Evolutionary conservation across 2,329 filamentous ascomycete genomes (phyloP).

Genomic region (Colletotrichum sp.): DNA sequence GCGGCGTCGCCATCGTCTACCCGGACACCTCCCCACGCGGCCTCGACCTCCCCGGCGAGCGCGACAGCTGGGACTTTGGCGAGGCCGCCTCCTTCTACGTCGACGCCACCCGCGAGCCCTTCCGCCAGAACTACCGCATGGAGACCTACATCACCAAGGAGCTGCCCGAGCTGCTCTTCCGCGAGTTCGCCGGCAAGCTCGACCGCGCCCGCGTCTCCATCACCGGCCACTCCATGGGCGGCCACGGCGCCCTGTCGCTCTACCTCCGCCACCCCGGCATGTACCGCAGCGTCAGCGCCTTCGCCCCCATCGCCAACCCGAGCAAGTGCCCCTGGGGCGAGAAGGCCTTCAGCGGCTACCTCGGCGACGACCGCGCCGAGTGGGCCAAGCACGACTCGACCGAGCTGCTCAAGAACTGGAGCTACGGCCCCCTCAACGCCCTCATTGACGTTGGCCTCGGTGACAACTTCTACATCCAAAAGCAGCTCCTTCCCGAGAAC

Average conservation of each 20-base stretch:
- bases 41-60: conserved; percentile 79
- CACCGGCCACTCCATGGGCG: conserved; percentile 96
- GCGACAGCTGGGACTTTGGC: conserved; percentile 91
- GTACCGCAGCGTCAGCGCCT: conserved; percentile 89
- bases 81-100: conserved; percentile 94
- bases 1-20: conserved; percentile 90
- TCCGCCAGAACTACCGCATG: conserved; percentile 85
- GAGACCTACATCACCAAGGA: conserved; percentile 90
- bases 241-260: conserved; percentile 90
- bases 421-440: conserved; percentile 68
- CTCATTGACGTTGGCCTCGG: conserved; percentile 91
- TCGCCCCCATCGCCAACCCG: conserved; percentile 90
- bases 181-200: conserved; percentile 69
- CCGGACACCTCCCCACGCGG: conserved; percentile 95
- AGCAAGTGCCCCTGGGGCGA: conserved; percentile 88
- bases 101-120: conserved; percentile 80
- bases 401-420: conserved; percentile 81
- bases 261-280: conserved; percentile 90
- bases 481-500: conserved; percentile 93
- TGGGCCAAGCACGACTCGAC: conserved; percentile 95
- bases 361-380: conserved; percentile 75
- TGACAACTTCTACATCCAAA: conserved; percentile 96
- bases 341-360: conserved; percentile 93
- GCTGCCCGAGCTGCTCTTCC: conserved; percentile 79
- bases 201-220: conserved; percentile 78